Conservation (phyloP, 345 rosid genomes). For the Rhizophora apiculata region DNA sequence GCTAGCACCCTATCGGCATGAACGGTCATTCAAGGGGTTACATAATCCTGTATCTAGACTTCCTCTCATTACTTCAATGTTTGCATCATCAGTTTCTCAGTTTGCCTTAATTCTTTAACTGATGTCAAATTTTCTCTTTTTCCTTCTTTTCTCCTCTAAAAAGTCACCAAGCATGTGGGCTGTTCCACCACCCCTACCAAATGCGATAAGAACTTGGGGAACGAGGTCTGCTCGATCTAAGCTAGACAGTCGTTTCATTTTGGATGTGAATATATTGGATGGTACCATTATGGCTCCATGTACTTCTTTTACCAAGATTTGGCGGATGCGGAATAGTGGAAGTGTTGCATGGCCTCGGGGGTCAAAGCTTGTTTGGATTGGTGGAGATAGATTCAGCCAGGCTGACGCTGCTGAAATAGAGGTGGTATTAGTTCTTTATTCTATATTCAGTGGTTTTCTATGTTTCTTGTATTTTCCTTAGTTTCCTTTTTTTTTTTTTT, state of each 20-base stretch:
- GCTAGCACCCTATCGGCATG: constrained; percentile 39
- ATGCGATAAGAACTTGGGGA: constrained; percentile 22
- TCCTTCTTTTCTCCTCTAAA: not conserved
- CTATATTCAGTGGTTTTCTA: not conserved
- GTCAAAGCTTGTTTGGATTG: constrained; percentile 66
- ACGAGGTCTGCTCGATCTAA: constrained; percentile 41
- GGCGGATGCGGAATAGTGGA: constrained; percentile 90
- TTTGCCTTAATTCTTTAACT: not conserved
- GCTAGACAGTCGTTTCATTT: constrained; percentile 70
- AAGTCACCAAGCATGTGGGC: constrained; percentile 31
- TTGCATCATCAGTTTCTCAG: not conserved
- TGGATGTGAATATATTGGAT: constrained; percentile 82
- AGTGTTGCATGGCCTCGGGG: constrained; percentile 61
- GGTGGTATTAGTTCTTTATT: constrained; percentile 34
- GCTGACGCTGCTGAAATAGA: constrained; percentile 45
- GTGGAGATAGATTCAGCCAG: constrained; percentile 60
- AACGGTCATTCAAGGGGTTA: constrained; percentile 31
- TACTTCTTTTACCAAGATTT: constrained; percentile 76
- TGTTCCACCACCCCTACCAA: constrained; percentile 23
- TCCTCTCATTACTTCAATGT: not conserved
- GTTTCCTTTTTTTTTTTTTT: not conserved
- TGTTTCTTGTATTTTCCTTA: not conserved
- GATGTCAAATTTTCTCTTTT: not conserved
- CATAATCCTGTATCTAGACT: constrained; percentile 36
- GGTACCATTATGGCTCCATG: constrained; percentile 78